Base-by-base conservation (phyloP, 805 yeast species). In the Wickerhamiella azyma region DNA sequence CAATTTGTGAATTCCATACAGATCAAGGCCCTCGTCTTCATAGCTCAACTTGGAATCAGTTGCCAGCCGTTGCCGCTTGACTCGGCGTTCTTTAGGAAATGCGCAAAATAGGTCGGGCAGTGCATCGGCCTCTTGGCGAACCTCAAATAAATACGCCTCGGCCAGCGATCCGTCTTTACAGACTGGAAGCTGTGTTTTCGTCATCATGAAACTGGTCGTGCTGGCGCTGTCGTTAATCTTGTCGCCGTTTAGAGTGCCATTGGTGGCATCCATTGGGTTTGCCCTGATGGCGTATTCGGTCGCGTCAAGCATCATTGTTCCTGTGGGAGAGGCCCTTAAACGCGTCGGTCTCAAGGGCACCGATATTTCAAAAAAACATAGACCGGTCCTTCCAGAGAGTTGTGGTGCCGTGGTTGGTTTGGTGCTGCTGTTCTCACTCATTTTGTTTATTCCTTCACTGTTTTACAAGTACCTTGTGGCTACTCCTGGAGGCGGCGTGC, bases 341-440 rank as follows among this genome's bases (percentile, higher is more conserved):
- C 41, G 48, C 38, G 48, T 81, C 38, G 98, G 98, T 0, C 70
- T 92, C n/a, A 73, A 66, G 50, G 98, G 98, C 9, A 76, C 72
- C 50, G 98, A 92, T 60, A 55, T 86, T 58, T 79, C 86, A 38
- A 92, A 92, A 60, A 62, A 60, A n/a, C 76, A 75, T n/a, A 68
- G 63, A 37, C 94, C 94, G 0, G 68, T 77, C 2, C 71, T 85
- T 9, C 92, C 98, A 1, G 98, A 92, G 65, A 75, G 94, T 0
- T 78, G 89, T 69, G 98, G 98, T n/a, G 80, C 85, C 2, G 81
- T 89, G 0, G 74, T 85, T 5, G 92, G 95, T 0, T 70, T 82
- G 3, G 78, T 86, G 0, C 86, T 88, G 59, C 62, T 92, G 46
- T 77, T 86, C 52, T 62, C 83, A 37, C 80, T 92, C 84, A 74